phyloP scores from a whole-genome alignment of 1,284 basidiomycete species.

The Pholiota adiposa region DNA sequence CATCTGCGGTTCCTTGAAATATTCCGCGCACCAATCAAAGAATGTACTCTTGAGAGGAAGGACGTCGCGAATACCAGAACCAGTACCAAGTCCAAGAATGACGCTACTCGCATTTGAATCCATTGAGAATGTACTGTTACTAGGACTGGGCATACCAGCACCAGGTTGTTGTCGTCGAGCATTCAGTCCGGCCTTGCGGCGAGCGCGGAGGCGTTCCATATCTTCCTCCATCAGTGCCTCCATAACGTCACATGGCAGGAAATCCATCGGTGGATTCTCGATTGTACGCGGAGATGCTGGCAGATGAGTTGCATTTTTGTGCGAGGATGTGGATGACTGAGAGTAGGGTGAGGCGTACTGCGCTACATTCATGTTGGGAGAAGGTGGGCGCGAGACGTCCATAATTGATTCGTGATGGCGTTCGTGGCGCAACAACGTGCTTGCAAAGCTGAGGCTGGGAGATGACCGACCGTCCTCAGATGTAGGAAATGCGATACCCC shows the following conservation, averaged over 20 bases:
- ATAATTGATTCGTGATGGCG: constrained; percentile 38
- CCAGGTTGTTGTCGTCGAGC: constrained; percentile 37
- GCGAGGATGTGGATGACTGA: constrained; percentile 7
- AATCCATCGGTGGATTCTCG: constrained; percentile 47
- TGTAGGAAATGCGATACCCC: constrained; percentile 71
- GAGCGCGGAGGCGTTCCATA: constrained; percentile 81
- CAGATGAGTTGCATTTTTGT: constrained; percentile 8
- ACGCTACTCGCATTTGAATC: constrained; percentile 67
- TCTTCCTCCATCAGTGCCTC: constrained; percentile 90
- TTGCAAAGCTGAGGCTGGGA: constrained; percentile 40
- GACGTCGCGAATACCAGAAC: constrained; percentile 69
- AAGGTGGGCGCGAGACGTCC: constrained; percentile 69
- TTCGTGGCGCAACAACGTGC: constrained; percentile 24
- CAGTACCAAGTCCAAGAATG: constrained; percentile 76
- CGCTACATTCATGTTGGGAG: constrained; percentile 76
- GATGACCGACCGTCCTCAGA: constrained; percentile 58
- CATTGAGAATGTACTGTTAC: constrained; percentile 73
- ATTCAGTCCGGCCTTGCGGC: constrained; percentile 49
- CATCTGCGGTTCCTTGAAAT: constrained; percentile 99
- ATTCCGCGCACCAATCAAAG: constrained; percentile 97
- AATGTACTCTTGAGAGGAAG: constrained; percentile 91
- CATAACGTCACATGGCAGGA: constrained; percentile 76
- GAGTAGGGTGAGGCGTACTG: constrained; percentile 79
- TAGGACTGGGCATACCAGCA: constrained; percentile 61
- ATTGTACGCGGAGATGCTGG: constrained; percentile 21